These are phyloP conservation scores for Pichia heedii DNA, from an alignment of 805 yeast species.

Conservation along the genomic window DNA sequence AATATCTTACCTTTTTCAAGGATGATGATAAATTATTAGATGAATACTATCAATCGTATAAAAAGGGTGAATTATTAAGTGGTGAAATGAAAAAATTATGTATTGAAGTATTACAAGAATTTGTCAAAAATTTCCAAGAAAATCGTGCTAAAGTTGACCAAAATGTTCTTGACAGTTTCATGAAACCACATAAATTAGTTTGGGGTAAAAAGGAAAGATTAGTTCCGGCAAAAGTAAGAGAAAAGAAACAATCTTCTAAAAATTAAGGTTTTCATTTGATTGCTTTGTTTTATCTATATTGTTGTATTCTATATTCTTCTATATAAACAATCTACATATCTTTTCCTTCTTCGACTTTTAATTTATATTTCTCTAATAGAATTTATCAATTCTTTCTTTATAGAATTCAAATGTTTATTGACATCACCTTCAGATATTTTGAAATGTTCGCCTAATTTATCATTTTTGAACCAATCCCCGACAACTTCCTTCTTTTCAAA, in stretches of 20 bases:
- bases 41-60: slow-evolving; percentile 54
- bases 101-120: slow-evolving; percentile 68
- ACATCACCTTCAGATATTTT: slow-evolving; percentile 1
- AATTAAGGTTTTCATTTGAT: slow-evolving; percentile 10
- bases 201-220: slow-evolving; percentile 68
- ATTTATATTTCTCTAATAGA: slow-evolving; percentile 1
- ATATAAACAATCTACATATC: neutral
- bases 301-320: neutral
- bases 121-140: slow-evolving; percentile 75
- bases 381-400: slow-evolving; percentile 4
- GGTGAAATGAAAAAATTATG: slow-evolving; percentile 92
- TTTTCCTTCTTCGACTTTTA: neutral
- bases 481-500: neutral
- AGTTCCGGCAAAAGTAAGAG: slow-evolving; percentile 57
- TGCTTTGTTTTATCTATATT: too few species aligned
- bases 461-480: slow-evolving; percentile 15
- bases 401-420: slow-evolving; percentile 2
- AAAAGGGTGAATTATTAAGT: slow-evolving; percentile 71
- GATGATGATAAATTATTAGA: slow-evolving; percentile 79
- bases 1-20: slow-evolving; percentile 80
- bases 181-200: slow-evolving; percentile 75
- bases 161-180: slow-evolving; percentile 52
- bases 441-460: slow-evolving; percentile 14
- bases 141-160: slow-evolving; percentile 61
- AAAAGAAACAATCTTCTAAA: slow-evolving; percentile 28